Percentiles rank a stretch among this genome's conserved stretches.
Conservation (phyloP, 2,329 filamentous ascomycete genomes). For the Parascedosporium putredinis region DNA sequence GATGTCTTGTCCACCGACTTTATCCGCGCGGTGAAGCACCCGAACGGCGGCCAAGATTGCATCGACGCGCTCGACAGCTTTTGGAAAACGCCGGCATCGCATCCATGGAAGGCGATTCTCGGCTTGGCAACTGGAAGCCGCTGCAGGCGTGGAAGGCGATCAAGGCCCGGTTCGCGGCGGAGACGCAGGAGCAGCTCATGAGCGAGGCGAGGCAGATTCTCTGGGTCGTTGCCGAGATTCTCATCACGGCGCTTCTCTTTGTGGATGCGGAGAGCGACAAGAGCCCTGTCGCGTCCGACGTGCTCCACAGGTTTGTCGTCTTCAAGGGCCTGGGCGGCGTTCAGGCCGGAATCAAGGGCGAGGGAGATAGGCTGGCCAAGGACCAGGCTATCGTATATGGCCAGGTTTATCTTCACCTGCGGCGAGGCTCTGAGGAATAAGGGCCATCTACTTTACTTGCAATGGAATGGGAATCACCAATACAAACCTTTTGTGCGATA, state of each 20-base stretch:
- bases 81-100: conserved; percentile 16
- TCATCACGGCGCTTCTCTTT: conserved; percentile 31
- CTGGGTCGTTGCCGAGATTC: conserved; percentile 31
- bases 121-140: conserved; percentile 17
- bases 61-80: conserved; percentile 33
- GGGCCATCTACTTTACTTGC: too few relatives aligned
- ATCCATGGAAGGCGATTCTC: conserved; percentile 15
- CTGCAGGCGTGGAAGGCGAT: conserved; percentile 28
- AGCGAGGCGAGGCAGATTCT: conserved; percentile 34
- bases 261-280: conserved; percentile 28
- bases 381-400: conserved; percentile 12
- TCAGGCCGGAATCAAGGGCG: neutral
- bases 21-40: conserved; percentile 35
- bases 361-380: conserved; percentile 5
- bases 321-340: conserved; percentile 12
- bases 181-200: conserved; percentile 28
- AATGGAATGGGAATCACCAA: too few relatives aligned
- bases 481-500: too few relatives aligned
- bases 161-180: conserved; percentile 24
- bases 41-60: conserved; percentile 23
- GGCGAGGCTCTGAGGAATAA: too few relatives aligned
- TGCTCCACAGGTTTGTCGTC: conserved; percentile 29
- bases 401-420: too few relatives aligned
- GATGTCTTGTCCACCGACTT: conserved; percentile 53
- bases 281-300: conserved; percentile 25